Conservation (phyloP, 176 grass and related monocot species). For the Pharus latifolius region DNA sequence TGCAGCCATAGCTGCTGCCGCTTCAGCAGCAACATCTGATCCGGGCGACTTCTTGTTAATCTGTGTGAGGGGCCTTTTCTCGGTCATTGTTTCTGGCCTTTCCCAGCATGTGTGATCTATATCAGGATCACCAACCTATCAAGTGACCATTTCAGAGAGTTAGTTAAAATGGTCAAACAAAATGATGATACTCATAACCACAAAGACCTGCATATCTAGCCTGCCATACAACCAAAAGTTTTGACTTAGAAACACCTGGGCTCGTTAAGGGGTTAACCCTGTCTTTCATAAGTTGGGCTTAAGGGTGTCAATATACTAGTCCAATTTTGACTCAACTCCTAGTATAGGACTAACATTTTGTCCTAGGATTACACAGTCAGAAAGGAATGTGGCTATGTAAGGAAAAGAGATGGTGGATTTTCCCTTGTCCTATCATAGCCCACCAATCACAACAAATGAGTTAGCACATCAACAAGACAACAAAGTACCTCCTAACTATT, state of each 20-base stretch:
- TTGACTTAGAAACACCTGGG: neutral
- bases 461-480: constrained; percentile 15
- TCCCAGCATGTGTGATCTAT: constrained; percentile 96
- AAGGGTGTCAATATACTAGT: neutral
- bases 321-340: neutral
- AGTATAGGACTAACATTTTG: neutral
- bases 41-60: constrained; percentile 72
- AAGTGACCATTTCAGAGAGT: neutral
- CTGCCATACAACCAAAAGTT: too few relatives aligned
- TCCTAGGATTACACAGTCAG: neutral
- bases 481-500: constrained; percentile 33
- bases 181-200: too few relatives aligned
- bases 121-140: constrained; percentile 92
- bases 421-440: neutral
- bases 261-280: neutral
- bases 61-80: constrained; percentile 76
- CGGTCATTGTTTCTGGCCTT: constrained; percentile 86
- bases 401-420: neutral
- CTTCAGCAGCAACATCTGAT: constrained; percentile 87
- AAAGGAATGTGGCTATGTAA: neutral
- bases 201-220: too few relatives aligned
- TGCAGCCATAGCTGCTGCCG: constrained; percentile 86
- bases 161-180: neutral
- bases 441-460: constrained; percentile 8
- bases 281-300: neutral